A percentile compares a stretch with the other conserved stretches of the same genome.
Conservation (phyloP, 305 asterid species). For the Petunia hybrid region DNA sequence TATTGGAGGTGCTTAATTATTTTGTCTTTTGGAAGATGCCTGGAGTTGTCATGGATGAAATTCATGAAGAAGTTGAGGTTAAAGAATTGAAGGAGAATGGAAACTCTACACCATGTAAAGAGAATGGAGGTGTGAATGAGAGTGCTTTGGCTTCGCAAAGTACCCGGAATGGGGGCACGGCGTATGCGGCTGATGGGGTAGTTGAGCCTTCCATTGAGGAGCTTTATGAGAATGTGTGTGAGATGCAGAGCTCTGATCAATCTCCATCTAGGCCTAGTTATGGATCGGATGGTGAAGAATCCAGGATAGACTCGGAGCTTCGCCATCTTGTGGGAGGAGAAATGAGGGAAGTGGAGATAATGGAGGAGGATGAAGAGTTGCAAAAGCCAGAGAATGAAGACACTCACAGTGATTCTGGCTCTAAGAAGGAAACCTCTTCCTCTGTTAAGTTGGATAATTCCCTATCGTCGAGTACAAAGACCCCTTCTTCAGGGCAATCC, state of each 20-base stretch:
- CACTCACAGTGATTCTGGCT: conserved; percentile 46
- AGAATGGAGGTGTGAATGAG: conserved; percentile 40
- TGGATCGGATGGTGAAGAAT: conserved; percentile 92
- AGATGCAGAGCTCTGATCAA: conserved; percentile 95
- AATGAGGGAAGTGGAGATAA: conserved; percentile 83
- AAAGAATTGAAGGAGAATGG: conserved; percentile 53
- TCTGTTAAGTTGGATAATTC: conserved; percentile 47
- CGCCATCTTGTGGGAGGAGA: conserved; percentile 89
- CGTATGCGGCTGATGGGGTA: conserved; percentile 44
- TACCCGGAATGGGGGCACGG: conserved; percentile 48
- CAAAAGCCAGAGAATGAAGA: conserved; percentile 53
- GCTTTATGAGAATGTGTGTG: conserved; percentile 86
- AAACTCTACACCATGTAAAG: conserved; percentile 46
- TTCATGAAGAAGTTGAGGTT: conserved; percentile 54
- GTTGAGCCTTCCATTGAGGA: conserved; percentile 82
- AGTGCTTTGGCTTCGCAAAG: conserved; percentile 45
- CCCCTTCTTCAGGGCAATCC: conserved; percentile 49
- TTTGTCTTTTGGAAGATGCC: conserved; percentile 59
- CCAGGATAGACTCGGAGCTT: conserved; percentile 82
- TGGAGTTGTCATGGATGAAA: conserved; percentile 68
- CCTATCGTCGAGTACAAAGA: conserved; percentile 44
- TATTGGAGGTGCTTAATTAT: conserved; percentile 35
- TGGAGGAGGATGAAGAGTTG: conserved; percentile 77
- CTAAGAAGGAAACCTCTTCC: conserved; percentile 51
- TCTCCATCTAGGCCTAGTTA: conserved; percentile 88